Evolutionary conservation across 306 rosid species (phyloP).

Genomic region (Herpetospermum pedunculosum): DNA sequence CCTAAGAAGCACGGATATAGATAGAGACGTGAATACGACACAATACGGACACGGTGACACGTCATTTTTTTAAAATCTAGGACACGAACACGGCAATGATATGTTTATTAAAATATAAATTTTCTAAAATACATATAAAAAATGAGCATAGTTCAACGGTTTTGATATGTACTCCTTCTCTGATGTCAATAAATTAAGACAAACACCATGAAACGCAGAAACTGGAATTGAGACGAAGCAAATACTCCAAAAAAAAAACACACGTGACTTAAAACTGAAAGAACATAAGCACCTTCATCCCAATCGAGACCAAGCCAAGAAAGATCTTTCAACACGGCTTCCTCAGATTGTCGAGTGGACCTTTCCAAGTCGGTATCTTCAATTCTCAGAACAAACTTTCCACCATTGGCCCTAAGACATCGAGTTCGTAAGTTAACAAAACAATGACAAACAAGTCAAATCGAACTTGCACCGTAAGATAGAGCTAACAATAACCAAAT

Average conservation of each 20-base stretch:
- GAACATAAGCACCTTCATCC: constrained; percentile 63
- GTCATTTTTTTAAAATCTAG: too few relatives aligned
- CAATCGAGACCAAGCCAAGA: constrained; percentile 95
- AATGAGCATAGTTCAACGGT: too few relatives aligned
- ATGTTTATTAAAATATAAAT: too few relatives aligned
- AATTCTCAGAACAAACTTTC: constrained; percentile 76
- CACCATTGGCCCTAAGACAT: constrained; percentile 70
- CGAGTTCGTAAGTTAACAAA: neutral
- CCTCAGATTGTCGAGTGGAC: constrained; percentile 84
- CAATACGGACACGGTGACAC: too few relatives aligned
- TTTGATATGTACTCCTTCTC: too few relatives aligned
- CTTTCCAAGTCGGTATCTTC: constrained; percentile 99
- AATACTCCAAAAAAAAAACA: neutral
- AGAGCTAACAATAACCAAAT: neutral
- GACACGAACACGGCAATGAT: too few relatives aligned
- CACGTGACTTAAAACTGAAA: neutral
- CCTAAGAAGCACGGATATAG: too few relatives aligned
- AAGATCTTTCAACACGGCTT: constrained; percentile 69
- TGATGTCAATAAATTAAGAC: neutral
- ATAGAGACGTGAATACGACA: too few relatives aligned
- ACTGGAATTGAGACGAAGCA: neutral
- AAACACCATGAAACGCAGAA: neutral
- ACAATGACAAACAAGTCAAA: neutral
- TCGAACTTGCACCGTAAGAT: neutral
- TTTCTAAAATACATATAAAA: too few relatives aligned